These are phyloP conservation scores for Filosporella fistucella DNA, from an alignment of 495 filamentous ascomycete species.

Conservation along the genomic window DNA sequence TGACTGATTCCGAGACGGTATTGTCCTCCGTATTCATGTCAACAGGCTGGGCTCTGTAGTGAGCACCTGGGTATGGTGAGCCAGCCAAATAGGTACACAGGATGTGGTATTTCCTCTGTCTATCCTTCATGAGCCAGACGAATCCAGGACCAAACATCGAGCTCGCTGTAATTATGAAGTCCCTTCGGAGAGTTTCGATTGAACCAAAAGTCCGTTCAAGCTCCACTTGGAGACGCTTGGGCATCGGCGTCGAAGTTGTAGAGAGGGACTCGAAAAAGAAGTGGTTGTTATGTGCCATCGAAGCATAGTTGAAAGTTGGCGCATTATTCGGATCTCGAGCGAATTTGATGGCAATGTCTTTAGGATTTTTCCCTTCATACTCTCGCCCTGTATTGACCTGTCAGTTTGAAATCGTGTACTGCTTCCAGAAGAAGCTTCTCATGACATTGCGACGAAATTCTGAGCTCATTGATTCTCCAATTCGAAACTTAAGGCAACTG, in stretches of 20 bases:
- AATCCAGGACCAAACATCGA: slow-evolving; percentile 96
- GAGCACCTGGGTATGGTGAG: slow-evolving; percentile 77
- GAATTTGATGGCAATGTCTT: slow-evolving; percentile 67
- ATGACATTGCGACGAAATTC: too few relatives aligned
- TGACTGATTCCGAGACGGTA: slow-evolving; percentile 14
- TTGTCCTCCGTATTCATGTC: slow-evolving; percentile 67
- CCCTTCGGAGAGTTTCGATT: slow-evolving; percentile 69
- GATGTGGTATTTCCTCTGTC: slow-evolving; percentile 37
- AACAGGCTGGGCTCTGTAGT: slow-evolving; percentile 71
- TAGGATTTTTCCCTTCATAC: slow-evolving; percentile 26
- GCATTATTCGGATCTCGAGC: slow-evolving; percentile 75
- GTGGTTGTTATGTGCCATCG: slow-evolving; percentile 94
- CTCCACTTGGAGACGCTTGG: slow-evolving; percentile 37
- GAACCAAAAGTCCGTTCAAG: slow-evolving; percentile 70
- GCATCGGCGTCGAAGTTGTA: slow-evolving; percentile 43
- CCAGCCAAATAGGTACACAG: slow-evolving; percentile 90
- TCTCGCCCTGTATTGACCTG: slow-evolving; percentile 14
- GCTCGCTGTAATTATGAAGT: slow-evolving; percentile 76
- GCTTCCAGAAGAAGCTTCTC: too few relatives aligned
- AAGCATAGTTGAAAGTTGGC: slow-evolving; percentile 87
- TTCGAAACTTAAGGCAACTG: too few relatives aligned
- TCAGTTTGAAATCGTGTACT: too few relatives aligned
- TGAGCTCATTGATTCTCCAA: too few relatives aligned
- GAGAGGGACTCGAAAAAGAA: slow-evolving; percentile 72
- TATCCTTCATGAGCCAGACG: slow-evolving; percentile 79